Evolutionary conservation across 78 protist species (phyloP).

Genomic region (Chrysochromulina tobinii): DNA sequence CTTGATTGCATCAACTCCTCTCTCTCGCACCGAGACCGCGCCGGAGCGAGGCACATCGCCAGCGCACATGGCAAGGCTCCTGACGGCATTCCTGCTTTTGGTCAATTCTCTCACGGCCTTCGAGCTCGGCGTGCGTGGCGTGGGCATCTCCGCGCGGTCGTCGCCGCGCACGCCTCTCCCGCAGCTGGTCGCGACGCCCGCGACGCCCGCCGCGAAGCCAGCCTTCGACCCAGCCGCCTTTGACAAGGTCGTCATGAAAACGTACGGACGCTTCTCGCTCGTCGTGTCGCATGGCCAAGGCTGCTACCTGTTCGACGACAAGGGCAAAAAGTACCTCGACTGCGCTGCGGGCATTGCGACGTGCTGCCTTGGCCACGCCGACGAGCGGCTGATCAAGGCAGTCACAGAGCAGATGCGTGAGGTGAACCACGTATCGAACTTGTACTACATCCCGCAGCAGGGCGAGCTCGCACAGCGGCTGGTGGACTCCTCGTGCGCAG

Average conservation of each 20-base stretch:
- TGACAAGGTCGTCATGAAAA: neutral
- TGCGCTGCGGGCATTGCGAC: slow-evolving; percentile 24
- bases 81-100: too few species aligned
- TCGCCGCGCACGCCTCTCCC: too few species aligned
- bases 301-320: neutral
- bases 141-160: too few species aligned
- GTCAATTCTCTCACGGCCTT: too few species aligned
- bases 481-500: neutral
- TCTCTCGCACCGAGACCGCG: too few species aligned
- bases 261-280: neutral
- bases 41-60: too few species aligned
- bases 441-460: slow-evolving; percentile 22
- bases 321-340: slow-evolving; percentile 13
- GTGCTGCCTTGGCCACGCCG: slow-evolving; percentile 9
- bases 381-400: neutral
- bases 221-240: neutral
- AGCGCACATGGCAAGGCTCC: too few species aligned
- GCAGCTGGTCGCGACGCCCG: too few species aligned
- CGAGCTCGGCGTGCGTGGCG: too few species aligned
- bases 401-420: neutral
- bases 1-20: too few species aligned
- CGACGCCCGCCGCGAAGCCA: too few species aligned
- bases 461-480: neutral
- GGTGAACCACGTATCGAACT: slow-evolving; percentile 28
- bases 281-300: neutral